phyloP scores from a whole-genome alignment of 352 stramenopile species.

The Globisporangium heterothallicum region DNA sequence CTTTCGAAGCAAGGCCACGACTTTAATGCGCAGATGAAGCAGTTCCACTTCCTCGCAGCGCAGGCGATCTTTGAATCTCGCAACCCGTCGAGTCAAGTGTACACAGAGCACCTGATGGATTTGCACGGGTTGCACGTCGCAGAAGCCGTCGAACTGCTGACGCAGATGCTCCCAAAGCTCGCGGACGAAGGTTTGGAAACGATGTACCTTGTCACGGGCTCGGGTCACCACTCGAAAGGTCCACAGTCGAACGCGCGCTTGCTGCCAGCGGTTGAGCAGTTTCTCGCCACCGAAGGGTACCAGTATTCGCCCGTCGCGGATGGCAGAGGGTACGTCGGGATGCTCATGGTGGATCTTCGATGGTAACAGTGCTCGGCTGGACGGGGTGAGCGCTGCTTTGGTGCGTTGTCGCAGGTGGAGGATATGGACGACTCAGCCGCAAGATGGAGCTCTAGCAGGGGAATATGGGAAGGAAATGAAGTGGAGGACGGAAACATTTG shows the following conservation, averaged over 20 bases:
- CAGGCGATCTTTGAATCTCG: constrained; percentile 75
- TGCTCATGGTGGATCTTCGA: constrained; percentile 77
- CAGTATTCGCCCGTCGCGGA: constrained; percentile 67
- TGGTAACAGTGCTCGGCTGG: constrained; percentile 39
- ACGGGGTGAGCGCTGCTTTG: too few relatives aligned
- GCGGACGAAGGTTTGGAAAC: constrained; percentile 62
- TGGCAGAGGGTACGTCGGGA: constrained; percentile 69
- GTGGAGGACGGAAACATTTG: constrained; percentile 7
- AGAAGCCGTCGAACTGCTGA: constrained; percentile 73
- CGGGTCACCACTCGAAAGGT: constrained; percentile 79
- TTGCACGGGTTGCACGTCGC: constrained; percentile 78
- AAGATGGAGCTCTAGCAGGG: too few relatives aligned
- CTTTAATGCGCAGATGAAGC: constrained; percentile 84
- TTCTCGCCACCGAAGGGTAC: constrained; percentile 68
- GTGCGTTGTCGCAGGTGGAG: not conserved
- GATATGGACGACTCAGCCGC: too few relatives aligned
- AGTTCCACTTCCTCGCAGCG: constrained; percentile 67
- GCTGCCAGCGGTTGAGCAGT: constrained; percentile 76
- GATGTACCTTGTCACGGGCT: constrained; percentile 79
- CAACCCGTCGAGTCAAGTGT: constrained; percentile 71
- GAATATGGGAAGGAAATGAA: constrained; percentile 8
- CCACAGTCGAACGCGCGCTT: constrained; percentile 57
- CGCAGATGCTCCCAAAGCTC: constrained; percentile 65
- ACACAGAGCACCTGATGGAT: constrained; percentile 77
- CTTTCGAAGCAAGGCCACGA: constrained; percentile 76